These are phyloP conservation scores for Rutstroemia sp. DNA, from an alignment of 2,329 filamentous ascomycete genomes.

Conservation along the genomic window DNA sequence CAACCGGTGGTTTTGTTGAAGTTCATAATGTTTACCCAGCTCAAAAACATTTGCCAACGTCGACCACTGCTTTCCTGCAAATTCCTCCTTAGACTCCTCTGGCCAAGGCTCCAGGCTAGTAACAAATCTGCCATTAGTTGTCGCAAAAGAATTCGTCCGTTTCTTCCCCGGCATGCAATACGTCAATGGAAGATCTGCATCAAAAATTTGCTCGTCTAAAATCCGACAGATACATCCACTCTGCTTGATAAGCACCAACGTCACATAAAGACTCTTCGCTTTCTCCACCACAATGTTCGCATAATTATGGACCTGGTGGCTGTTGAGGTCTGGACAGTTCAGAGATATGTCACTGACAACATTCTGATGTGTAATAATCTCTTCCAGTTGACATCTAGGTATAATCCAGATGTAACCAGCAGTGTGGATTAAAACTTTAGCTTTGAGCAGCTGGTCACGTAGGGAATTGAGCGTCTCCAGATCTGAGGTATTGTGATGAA, in stretches of 20 bases:
- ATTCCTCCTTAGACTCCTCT: constrained; percentile 9
- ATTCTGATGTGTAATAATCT: too few relatives aligned
- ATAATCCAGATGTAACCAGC: too few relatives aligned
- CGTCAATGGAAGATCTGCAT: constrained; percentile 15
- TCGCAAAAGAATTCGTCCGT: neutral
- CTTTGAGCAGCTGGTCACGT: too few relatives aligned
- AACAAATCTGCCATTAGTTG: constrained; percentile 1
- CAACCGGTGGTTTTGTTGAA: constrained; percentile 12
- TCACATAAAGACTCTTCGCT: constrained; percentile 12
- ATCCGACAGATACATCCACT: constrained; percentile 10
- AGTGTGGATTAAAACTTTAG: too few relatives aligned
- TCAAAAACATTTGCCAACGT: constrained; percentile 16
- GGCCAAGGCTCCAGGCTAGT: constrained; percentile 11
- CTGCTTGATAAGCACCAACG: constrained; percentile 12
- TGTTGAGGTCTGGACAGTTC: too few relatives aligned
- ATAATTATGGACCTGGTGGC: neutral
- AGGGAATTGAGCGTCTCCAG: too few relatives aligned
- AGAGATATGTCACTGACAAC: too few relatives aligned
- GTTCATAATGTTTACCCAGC: constrained; percentile 2
- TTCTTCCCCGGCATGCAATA: neutral
- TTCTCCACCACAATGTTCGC: neutral
- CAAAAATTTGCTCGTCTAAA: constrained; percentile 10
- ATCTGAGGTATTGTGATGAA: too few relatives aligned
- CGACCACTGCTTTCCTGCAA: constrained; percentile 17
- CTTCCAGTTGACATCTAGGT: too few relatives aligned